Evolutionary conservation across 805 yeast genomes (phyloP), one percentile per base, ranked within the genome.

Genomic region (Candida vaughaniae): DNA sequence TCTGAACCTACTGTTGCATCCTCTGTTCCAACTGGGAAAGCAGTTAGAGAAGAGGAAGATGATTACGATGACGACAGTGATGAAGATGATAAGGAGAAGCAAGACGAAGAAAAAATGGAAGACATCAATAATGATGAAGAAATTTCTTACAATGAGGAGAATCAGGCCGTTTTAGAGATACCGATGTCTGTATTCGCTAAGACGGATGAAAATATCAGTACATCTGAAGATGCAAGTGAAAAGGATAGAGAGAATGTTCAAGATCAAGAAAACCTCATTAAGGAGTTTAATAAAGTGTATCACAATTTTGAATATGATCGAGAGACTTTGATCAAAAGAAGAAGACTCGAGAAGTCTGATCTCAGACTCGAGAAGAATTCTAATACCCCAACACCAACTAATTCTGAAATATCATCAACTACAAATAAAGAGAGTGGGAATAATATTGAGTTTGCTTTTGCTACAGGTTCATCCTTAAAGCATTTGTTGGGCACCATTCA

Each of bases 401-500:
- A 52, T 14, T 47, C 49, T 17, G 39, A 53, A n/a, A 15, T 17
- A 8, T 8, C 18, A 7, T 35, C 27, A 11, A 35, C 34, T 10
- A 41, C 43, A 23, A 42, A 37, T 3, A 38, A 41, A 7, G 36
- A 45, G 29, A 51, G 7, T 45, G 32, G 6, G 14, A 42, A 43
- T 32, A 60, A 58, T 9, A 65, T 68, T 12, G 63, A 56, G 30
- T 55, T 68, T 26, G 69, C 72, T 3, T 45, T 64, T 4, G 71
- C 60, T 2, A 42, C 49, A 1, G 58, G 66, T 3, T 62, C 62
- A 6, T 62, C 71, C 7, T 66, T 93, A 35, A 87, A 89, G 53
- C 90, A 95, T 57, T 70, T 93, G 33, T 66, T 93, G 20, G 76
- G 78, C 6, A 76, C 83, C 2, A 88, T 93, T 37, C 96, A 88